Evolutionary conservation across 2,329 filamentous ascomycete species (phyloP).

Genomic region (Mariannaea elegans): DNA sequence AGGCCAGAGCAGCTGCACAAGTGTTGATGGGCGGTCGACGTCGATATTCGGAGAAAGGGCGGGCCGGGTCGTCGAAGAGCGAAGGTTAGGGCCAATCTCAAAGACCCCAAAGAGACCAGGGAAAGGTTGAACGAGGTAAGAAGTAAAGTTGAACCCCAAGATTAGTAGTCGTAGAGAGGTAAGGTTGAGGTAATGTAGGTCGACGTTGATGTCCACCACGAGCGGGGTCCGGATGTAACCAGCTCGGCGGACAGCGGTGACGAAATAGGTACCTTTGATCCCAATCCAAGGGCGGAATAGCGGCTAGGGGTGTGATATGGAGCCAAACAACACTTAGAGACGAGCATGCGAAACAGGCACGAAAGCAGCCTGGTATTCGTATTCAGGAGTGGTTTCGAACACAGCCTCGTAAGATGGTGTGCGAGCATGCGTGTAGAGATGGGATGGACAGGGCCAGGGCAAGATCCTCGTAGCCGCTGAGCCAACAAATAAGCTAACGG

Average conservation of each 20-base stretch:
- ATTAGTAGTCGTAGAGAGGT: not conserved
- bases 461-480: conserved; percentile 9
- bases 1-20: conserved; percentile 24
- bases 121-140: not conserved
- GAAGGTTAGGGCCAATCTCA: not conserved
- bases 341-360: not conserved
- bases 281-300: conserved; percentile 6
- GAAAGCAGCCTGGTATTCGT: not conserved
- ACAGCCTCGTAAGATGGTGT: conserved; percentile 6
- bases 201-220: conserved; percentile 26
- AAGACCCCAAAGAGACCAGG: not conserved
- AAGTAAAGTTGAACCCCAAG: not conserved
- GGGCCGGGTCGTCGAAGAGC: conserved; percentile 1
- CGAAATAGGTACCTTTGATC: conserved; percentile 32
- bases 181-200: conserved; percentile 23
- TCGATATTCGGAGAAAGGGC: not conserved
- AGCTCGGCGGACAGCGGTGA: conserved; percentile 38
- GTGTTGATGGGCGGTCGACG: conserved; percentile 24
- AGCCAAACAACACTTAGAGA: not conserved
- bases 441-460: not conserved
- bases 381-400: not conserved
- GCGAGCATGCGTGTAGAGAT: not conserved
- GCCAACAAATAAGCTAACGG: not conserved
- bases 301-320: not conserved
- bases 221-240: conserved; percentile 37